Conservation (phyloP, 192 early-diverging fungal species). For the Phycomyces nitens region DNA sequence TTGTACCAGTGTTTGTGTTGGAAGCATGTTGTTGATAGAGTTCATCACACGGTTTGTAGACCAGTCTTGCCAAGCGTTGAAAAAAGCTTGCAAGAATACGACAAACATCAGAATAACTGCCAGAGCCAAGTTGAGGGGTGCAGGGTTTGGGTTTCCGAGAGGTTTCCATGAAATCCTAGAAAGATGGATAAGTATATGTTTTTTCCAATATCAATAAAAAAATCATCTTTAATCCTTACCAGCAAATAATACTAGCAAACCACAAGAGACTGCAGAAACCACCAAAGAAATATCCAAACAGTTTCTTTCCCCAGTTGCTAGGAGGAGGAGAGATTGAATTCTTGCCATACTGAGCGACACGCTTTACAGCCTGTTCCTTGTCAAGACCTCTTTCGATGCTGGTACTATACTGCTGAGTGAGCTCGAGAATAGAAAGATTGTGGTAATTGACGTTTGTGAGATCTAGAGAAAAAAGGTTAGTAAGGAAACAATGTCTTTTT, state of each 20-base stretch:
- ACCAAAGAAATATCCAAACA: conserved; percentile 56
- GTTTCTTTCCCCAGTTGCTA: conserved; percentile 37
- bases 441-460: conserved; percentile 42
- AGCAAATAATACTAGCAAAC: conserved; percentile 62
- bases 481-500: neutral
- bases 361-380: conserved; percentile 25
- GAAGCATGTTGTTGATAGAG: conserved; percentile 69
- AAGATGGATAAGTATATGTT: too few species aligned
- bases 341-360: conserved; percentile 38
- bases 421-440: conserved; percentile 38
- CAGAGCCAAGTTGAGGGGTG: conserved; percentile 54
- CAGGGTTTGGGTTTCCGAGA: conserved; percentile 44
- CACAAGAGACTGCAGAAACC: conserved; percentile 72
- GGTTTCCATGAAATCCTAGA: conserved; percentile 58
- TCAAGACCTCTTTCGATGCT: conserved; percentile 35
- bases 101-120: conserved; percentile 62
- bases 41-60: conserved; percentile 62
- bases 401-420: conserved; percentile 40
- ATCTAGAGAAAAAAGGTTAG: conserved; percentile 20
- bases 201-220: neutral
- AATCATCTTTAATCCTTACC: conserved; percentile 6
- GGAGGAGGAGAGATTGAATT: conserved; percentile 38
- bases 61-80: conserved; percentile 71
- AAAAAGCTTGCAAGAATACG: conserved; percentile 63
- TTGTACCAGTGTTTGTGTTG: conserved; percentile 61